A percentile compares a stretch with the other conserved stretches of the same genome.
Conservation (phyloP, 106 monocot genomes). For the Dendrobium huoshanense region DNA sequence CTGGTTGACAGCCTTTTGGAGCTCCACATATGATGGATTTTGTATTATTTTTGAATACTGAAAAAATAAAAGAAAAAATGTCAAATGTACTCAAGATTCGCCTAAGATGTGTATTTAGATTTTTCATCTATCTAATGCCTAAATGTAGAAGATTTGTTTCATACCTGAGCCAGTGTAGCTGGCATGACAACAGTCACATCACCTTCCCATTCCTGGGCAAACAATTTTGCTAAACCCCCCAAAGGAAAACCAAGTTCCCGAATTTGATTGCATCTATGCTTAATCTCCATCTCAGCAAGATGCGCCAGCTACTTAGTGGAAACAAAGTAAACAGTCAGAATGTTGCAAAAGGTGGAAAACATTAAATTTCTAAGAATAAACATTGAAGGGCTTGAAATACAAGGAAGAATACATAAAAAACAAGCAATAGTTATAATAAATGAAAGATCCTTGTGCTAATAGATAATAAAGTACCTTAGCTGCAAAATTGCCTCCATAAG, state of each 20-base stretch:
- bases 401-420: neutral
- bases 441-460: neutral
- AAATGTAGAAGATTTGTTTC: neutral
- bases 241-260: slow-evolving; percentile 86
- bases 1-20: slow-evolving; percentile 89
- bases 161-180: slow-evolving; percentile 87
- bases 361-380: neutral
- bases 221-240: slow-evolving; percentile 80
- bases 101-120: neutral
- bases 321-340: neutral
- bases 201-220: slow-evolving; percentile 98
- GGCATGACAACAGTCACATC: slow-evolving; percentile 97
- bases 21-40: slow-evolving; percentile 71
- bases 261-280: slow-evolving; percentile 93
- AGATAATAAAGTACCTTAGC: slow-evolving; percentile 53
- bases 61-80: neutral
- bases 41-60: slow-evolving; percentile 90
- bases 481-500: slow-evolving; percentile 87
- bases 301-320: slow-evolving; percentile 60
- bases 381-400: neutral
- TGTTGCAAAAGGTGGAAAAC: neutral
- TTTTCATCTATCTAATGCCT: neutral
- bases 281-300: slow-evolving; percentile 91
- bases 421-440: neutral
- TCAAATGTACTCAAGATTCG: neutral